A percentile compares a stretch with the other conserved stretches of the same genome.
phyloP scores from a whole-genome alignment of 805 yeast genomes.

The Saturnispora zaruensis region DNA sequence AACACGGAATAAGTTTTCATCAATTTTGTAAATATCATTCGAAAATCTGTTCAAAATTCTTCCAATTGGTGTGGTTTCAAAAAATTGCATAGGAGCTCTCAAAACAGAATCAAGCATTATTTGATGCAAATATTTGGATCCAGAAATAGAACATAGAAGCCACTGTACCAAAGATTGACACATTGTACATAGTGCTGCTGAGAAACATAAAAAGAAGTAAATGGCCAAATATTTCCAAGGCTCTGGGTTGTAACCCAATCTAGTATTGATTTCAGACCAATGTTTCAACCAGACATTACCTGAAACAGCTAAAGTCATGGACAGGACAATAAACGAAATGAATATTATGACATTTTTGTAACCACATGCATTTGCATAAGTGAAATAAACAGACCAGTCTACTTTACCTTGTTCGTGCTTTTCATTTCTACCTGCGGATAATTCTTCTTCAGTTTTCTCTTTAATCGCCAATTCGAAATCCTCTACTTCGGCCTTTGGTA shows the following conservation, averaged over 20 bases:
- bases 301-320: constrained; percentile 53
- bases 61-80: constrained; percentile 94
- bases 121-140: constrained; percentile 69
- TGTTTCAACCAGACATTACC: constrained; percentile 91
- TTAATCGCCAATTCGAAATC: constrained; percentile 31
- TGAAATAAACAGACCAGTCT: constrained; percentile 73
- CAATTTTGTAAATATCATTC: constrained; percentile 82
- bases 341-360: constrained; percentile 53
- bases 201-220: constrained; percentile 67
- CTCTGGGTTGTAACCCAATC: constrained; percentile 60
- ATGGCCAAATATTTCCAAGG: constrained; percentile 64
- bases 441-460: constrained; percentile 32
- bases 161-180: constrained; percentile 62
- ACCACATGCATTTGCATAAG: constrained; percentile 85
- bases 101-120: constrained; percentile 64
- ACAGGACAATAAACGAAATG: constrained; percentile 43
- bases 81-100: constrained; percentile 90
- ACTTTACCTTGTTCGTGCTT: constrained; percentile 91
- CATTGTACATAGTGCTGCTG: constrained; percentile 51
- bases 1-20: constrained; percentile 65
- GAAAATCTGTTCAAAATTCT: constrained; percentile 86
- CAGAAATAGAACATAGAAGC: constrained; percentile 76
- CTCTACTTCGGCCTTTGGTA: constrained; percentile 56
- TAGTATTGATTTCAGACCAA: constrained; percentile 89
- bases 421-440: constrained; percentile 49